Evolutionary conservation across 2,329 filamentous ascomycete genomes (phyloP).

Genomic region (Colletotrichum lentis): DNA sequence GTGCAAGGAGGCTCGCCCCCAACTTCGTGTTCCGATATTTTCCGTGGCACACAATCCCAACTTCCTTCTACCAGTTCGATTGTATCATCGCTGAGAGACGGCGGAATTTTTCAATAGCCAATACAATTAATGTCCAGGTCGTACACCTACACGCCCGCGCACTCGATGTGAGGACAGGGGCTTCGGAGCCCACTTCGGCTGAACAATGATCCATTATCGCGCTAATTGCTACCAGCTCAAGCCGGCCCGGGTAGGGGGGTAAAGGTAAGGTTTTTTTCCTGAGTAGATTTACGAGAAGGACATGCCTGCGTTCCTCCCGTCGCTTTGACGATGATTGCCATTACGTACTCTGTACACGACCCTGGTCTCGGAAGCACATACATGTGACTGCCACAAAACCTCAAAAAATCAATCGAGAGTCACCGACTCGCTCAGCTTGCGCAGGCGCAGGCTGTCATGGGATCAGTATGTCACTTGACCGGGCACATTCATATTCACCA

Average conservation of each 20-base stretch:
- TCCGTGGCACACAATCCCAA: slow-evolving; percentile 25
- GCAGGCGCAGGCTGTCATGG: slow-evolving; percentile 8
- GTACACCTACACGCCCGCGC: neutral
- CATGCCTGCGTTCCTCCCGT: neutral
- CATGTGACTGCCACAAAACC: slow-evolving; percentile 25
- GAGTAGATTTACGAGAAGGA: neutral
- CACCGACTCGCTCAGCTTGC: slow-evolving; percentile 2
- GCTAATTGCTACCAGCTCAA: neutral
- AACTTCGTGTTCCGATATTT: slow-evolving; percentile 34
- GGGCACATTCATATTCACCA: slow-evolving; percentile 2
- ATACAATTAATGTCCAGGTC: neutral
- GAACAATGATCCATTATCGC: slow-evolving; percentile 21
- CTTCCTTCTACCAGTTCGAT: neutral
- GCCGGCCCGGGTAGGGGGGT: neutral
- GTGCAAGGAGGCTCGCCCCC: slow-evolving; percentile 26
- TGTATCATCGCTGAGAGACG: slow-evolving; percentile 5
- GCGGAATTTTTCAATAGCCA: neutral
- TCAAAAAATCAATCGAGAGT: neutral
- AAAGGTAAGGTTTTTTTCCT: neutral
- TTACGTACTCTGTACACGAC: slow-evolving; percentile 32
- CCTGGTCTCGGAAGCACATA: slow-evolving; percentile 2
- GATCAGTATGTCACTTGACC: slow-evolving; percentile 14
- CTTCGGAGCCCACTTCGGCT: neutral
- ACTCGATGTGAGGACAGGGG: neutral
- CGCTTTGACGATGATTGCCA: slow-evolving; percentile 18